A percentile compares a stretch with the other conserved stretches of the same genome.
Evolutionary conservation across 1,139 yeast species (phyloP).

Genomic region (Wickerhamomyces sp.): DNA sequence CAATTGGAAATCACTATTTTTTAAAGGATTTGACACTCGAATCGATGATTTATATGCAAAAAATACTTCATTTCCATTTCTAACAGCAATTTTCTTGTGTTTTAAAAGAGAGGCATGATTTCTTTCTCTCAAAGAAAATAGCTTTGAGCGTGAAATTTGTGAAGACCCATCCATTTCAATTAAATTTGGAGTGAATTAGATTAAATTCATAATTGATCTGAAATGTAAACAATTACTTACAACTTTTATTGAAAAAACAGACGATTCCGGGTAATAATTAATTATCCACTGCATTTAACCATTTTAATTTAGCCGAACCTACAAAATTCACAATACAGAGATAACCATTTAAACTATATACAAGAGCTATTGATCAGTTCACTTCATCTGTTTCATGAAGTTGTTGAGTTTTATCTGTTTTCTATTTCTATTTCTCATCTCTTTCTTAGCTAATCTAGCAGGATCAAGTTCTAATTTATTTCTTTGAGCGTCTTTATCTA

Average conservation of each 20-base stretch:
- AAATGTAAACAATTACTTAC: background rate
- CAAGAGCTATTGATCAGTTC: background rate
- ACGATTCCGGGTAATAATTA: no score
- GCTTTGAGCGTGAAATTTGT: no score
- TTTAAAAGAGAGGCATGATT: background rate
- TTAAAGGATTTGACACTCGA: conserved; percentile 18
- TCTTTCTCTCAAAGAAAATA: background rate
- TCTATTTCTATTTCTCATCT: conserved; percentile 64
- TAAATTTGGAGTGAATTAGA: no score
- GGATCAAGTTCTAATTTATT: conserved; percentile 55
- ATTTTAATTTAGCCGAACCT: background rate
- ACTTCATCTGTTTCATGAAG: conserved; percentile 54
- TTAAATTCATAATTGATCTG: no score
- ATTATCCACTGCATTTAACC: no score
- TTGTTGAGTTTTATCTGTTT: conserved; percentile 72
- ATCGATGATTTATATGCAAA: conserved; percentile 25
- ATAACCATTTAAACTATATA: conserved; percentile 1
- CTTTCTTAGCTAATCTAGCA: conserved; percentile 63
- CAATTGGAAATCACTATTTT: background rate
- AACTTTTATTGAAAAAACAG: no score
- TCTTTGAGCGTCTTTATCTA: conserved; percentile 57
- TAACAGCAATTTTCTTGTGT: conserved; percentile 9
- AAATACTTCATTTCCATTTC: conserved; percentile 26
- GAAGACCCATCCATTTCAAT: no score
- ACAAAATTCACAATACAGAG: background rate